Evolutionary conservation across 2,329 filamentous ascomycete species (phyloP).

Genomic region (Hypoxylon sp.): DNA sequence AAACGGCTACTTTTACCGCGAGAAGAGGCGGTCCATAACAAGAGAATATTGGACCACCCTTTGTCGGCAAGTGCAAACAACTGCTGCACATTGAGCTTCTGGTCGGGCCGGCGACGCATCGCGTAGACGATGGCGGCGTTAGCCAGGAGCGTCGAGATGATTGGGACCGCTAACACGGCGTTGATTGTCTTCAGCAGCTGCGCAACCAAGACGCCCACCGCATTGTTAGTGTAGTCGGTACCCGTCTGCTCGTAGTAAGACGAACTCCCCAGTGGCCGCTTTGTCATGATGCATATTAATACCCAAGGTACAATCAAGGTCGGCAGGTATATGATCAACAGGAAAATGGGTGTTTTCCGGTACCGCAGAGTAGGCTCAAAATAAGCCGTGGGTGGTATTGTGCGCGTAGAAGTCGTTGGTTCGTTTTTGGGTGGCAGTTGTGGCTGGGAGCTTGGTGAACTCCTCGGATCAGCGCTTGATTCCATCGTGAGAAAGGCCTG

Average conservation of each 20-base stretch:
- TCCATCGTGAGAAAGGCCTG: not conserved
- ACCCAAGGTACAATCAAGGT: conserved; percentile 40
- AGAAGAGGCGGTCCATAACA: conserved; percentile 23
- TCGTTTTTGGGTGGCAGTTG: not conserved
- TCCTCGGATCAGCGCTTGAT: conserved; percentile 1
- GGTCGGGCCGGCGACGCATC: conserved; percentile 35
- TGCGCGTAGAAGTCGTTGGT: not conserved
- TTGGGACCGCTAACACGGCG: conserved; percentile 38
- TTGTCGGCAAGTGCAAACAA: conserved; percentile 48
- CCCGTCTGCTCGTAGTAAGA: conserved; percentile 32
- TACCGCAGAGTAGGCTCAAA: conserved; percentile 19
- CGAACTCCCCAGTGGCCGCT: conserved; percentile 27
- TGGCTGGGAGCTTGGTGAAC: not conserved
- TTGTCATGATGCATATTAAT: conserved; percentile 32
- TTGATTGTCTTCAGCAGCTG: conserved; percentile 36
- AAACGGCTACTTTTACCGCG: conserved; percentile 29
- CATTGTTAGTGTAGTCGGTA: conserved; percentile 6
- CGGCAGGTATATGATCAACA: conserved; percentile 33
- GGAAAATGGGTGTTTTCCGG: conserved; percentile 21
- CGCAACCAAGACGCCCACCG: conserved; percentile 2
- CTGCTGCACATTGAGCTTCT: conserved; percentile 43
- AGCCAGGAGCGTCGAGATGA: conserved; percentile 39
- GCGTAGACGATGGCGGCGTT: conserved; percentile 44
- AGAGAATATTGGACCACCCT: conserved; percentile 35
- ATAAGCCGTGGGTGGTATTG: not conserved